Evolutionary conservation across 2,329 filamentous ascomycete genomes (phyloP), one percentile per base, ranked within the genome.

Genomic region (Ampelomyces quisqualis): DNA sequence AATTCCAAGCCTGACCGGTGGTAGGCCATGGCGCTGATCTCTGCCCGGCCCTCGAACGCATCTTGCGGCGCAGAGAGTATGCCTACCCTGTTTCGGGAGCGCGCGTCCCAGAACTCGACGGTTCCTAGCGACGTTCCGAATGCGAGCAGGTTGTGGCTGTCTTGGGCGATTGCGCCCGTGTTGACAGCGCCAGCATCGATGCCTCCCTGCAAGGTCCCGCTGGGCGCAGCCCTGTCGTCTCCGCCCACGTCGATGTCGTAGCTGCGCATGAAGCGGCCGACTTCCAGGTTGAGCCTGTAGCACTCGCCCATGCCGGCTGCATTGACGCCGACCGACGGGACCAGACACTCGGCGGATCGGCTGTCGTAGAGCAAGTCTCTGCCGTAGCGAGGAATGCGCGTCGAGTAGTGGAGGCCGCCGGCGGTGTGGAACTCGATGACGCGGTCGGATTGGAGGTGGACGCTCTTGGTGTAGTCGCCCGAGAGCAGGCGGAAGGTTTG

Each of bases 121-220:
- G 91, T 95, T n/a, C 93, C 91, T 41, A 93, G 74, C 2, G 89
- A 90, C 1, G 93, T 98, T 37, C 94, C 93, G 58, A 98, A 98
- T 0, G 91, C 90, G 22, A 90, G 77, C 4, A 98, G 76, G 41
- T 93, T 93, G 67, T 98, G 93, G 33, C 87, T 90, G 27, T 85
- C 80, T 64, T 96, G 88, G 3, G 93, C 93, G 45, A 95, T 81
- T 3, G 90, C 85, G 9, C 83, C 91, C 6, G 84, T 84, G 62
- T 97, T 96, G 37, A 97, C 90, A 35, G 86, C 85, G 10, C 90
- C 90, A 1, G 88, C 85, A 42, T 85, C 78, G 32, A 96, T 87
- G 34, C 90, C 87, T 43, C 91, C 91, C 64, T 97, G 91, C 19
- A 96, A 69, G 2, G 90, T 84, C 24, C 84, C 82, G 3, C 84